Percentiles rank a stretch among this genome's conserved stretches.
Conservation (phyloP, 2,329 filamentous ascomycete species). For the Colletotrichum limetticola region DNA sequence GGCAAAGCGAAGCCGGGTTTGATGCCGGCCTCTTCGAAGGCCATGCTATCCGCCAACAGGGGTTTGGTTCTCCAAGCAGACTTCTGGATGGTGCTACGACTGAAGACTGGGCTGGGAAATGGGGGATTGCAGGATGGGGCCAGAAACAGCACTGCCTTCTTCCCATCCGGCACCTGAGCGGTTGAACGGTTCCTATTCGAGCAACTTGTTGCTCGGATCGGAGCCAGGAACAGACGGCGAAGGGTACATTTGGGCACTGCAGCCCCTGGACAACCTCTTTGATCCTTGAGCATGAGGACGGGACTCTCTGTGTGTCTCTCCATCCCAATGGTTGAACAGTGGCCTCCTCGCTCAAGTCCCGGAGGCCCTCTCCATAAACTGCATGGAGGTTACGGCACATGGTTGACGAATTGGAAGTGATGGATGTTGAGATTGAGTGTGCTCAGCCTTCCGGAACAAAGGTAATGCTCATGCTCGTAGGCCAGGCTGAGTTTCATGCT, state of each 20-base stretch:
- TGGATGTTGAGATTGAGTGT: constrained; percentile 13
- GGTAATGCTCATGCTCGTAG: background rate
- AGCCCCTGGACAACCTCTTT: constrained; percentile 8
- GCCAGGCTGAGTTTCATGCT: background rate
- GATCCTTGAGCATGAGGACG: constrained; percentile 12
- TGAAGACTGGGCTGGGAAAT: constrained; percentile 1
- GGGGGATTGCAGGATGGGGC: constrained; percentile 23
- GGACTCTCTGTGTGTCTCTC: background rate
- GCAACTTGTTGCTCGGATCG: constrained; percentile 15
- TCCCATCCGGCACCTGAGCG: constrained; percentile 14
- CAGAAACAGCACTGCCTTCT: constrained; percentile 29
- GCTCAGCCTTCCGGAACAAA: constrained; percentile 24
- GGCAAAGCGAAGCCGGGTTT: background rate
- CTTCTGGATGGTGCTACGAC: background rate
- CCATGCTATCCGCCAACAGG: constrained; percentile 14
- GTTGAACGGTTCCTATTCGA: constrained; percentile 15
- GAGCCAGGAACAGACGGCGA: constrained; percentile 23
- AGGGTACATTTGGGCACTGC: background rate
- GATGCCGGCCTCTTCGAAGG: constrained; percentile 13
- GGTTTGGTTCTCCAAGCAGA: background rate
- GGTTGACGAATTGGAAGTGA: constrained; percentile 16
- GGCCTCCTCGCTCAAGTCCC: constrained; percentile 19
- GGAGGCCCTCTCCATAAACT: background rate
- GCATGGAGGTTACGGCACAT: background rate
- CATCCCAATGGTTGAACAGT: background rate